Evolutionary conservation across 1,139 yeast species (phyloP), one percentile per base, ranked within the genome.

Genomic region (Pichia sp.): DNA sequence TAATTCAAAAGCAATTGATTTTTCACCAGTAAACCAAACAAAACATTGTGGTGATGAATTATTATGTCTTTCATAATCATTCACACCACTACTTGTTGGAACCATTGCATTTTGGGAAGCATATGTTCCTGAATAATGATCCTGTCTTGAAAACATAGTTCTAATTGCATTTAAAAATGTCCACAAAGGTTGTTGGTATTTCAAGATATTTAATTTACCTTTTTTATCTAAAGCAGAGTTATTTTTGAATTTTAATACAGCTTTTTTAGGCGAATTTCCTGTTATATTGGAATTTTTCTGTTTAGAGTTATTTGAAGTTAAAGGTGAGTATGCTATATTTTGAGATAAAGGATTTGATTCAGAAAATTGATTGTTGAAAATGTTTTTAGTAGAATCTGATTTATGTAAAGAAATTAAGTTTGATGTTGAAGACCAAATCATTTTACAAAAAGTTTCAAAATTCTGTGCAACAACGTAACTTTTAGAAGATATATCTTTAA

Each of bases 181-280:
- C 90, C 90, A 83, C 31, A 83, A 63, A 3, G 89, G 88, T 58
- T 80, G 86, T 28, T 73, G 69, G 2, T 72, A 65, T 40, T 53
- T 51, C 31, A 48, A 46, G 31, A 50, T 45, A n/a, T 50, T 40
- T 26, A 48, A 45, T 48, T 54, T 59, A 45, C 52, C 51, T 36
- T 53, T 56, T 35, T 54, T 61, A n/a, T 61, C 45, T 41, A 39
- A 38, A 27, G 37, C 25, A 2, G 40, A 5, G n/a, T 3, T 11
- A 30, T 25, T 39, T 27, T 46, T 48, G 4, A 34, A 26, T 39
- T 42, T 51, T 2, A 38, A 30, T 39, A 28, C 26, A 10, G 10
- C 7, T 11, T 34, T 38, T 18, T 39, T 45, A 3, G 38, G 36
- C 9, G 43, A 41, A 26, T 11, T 11, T 10, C 39, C 34, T n/a